These are phyloP conservation scores for Zalaria sp. DNA, from an alignment of 2,329 filamentous ascomycete genomes.

Conservation along the genomic window DNA sequence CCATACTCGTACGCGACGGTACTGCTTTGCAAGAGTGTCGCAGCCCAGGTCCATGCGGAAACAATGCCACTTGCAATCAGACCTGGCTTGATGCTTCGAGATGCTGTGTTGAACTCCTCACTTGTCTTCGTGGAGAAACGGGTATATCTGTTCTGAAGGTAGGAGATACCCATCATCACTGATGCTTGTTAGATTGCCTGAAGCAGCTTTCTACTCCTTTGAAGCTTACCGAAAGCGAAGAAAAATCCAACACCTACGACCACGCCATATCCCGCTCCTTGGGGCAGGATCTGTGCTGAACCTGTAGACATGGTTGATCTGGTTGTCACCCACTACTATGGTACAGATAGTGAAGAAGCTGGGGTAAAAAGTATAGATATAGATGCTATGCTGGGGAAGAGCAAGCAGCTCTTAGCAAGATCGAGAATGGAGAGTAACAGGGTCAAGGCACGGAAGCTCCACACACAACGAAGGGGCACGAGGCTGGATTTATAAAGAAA, in stretches of 20 bases:
- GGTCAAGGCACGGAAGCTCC: too few relatives aligned
- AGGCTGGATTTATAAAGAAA: too few relatives aligned
- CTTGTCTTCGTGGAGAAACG: constrained; percentile 55
- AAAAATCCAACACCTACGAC: constrained; percentile 57
- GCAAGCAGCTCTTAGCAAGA: neutral
- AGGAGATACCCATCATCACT: constrained; percentile 14
- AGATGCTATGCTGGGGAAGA: neutral
- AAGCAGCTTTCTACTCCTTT: neutral
- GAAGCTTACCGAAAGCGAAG: constrained; percentile 37
- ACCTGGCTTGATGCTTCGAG: constrained; percentile 72
- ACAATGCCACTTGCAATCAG: constrained; percentile 75
- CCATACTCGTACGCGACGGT: constrained; percentile 20
- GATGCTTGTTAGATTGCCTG: constrained; percentile 8
- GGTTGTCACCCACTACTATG: neutral
- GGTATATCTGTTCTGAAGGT: constrained; percentile 33
- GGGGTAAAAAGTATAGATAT: neutral
- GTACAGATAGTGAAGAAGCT: neutral
- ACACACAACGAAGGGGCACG: too few relatives aligned
- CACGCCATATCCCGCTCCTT: constrained; percentile 53
- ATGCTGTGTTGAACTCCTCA: constrained; percentile 82
- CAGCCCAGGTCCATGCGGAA: constrained; percentile 67
- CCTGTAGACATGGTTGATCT: constrained; percentile 1
- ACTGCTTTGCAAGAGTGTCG: constrained; percentile 18
- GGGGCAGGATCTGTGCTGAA: constrained; percentile 3
- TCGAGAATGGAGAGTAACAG: neutral